Base-by-base conservation (phyloP, 2,329 filamentous ascomycete genomes). In the Huntiella savannae region DNA sequence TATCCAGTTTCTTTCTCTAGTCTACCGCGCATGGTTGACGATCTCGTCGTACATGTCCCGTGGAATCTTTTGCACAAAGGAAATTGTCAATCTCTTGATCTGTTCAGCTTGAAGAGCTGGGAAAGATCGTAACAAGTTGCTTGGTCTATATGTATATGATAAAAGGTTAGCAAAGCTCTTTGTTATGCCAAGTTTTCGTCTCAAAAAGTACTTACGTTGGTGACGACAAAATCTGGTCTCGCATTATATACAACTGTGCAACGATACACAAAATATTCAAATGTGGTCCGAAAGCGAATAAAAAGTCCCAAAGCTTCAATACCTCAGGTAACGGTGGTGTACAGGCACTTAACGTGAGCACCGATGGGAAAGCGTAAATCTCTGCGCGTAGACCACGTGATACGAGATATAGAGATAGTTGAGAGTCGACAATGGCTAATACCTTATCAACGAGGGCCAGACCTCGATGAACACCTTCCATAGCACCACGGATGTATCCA, bases 181-280 rank as follows among this genome's bases (percentile, higher is more conserved):
- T 15, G 37, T 10, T 44, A 19, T 35, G 15, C 3, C 17, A 19
- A 8, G 5, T 12, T 16, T 44, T 7, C 6, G 33, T 34, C 22
- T 28, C 17, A 28, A 28, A 28, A 35, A 45, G 39, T 35, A 50
- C 69, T 53, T 66, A 93, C 87, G 82, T 94, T 5, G 81, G 73
- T 48, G 82, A 93, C 48, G 77, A 77, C 54, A 98, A 64, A 45
- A 98, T 78, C 51, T 84, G 77, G 48, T 87, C 80, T 49, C 87
- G 71, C 63, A 95, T 84, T 55, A 93, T 73, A 42, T 95, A 79
- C 45, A 98, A 67, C 63, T 98, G 91, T 11, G 88, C 88, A 12
- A 96, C 91, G 52, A 98, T 95, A 59, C 91, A 96, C 16, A 98
- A 64, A 47, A 98, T 84, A 57, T 98, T 98, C 51, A 98, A 62